These are phyloP conservation scores for Tephrocybe rancida DNA, from an alignment of 768 basidiomycete species.

Conservation along the genomic window DNA sequence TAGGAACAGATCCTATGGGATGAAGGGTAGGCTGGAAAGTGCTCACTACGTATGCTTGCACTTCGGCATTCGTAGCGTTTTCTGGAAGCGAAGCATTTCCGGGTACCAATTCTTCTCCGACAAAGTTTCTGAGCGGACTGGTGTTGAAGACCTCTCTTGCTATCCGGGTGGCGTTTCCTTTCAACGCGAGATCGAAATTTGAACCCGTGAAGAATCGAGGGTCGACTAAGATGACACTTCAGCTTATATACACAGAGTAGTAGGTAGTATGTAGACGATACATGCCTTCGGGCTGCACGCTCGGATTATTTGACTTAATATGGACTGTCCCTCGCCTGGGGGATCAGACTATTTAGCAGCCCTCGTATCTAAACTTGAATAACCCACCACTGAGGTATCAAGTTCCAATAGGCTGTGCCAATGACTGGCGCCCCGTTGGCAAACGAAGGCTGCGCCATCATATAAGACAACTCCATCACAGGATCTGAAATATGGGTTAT, in stretches of 20 bases:
- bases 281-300: conserved; percentile 13
- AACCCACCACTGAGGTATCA: conserved; percentile 8
- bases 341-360: not conserved
- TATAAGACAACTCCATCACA: conserved; percentile 7
- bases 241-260: not conserved
- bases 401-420: conserved; percentile 1
- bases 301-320: conserved; percentile 12
- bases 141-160: conserved; percentile 11
- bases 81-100: conserved; percentile 6
- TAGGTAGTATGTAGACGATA: too few relatives aligned
- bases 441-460: not conserved
- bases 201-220: conserved; percentile 8
- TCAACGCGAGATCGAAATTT: conserved; percentile 9
- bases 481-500: not conserved
- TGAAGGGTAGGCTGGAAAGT: conserved; percentile 6
- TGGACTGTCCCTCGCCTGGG: conserved; percentile 11
- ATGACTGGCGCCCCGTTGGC: not conserved
- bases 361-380: not conserved
- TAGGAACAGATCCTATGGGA: conserved; percentile 15
- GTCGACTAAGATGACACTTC: conserved; percentile 1
- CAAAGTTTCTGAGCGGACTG: not conserved
- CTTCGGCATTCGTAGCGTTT: conserved; percentile 8
- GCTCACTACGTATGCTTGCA: conserved; percentile 4
- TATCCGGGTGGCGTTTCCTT: conserved; percentile 13
- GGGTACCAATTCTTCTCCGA: conserved; percentile 5